Base-by-base conservation (phyloP, 768 basidiomycete species). In the Kwoniella mangroviensis region DNA sequence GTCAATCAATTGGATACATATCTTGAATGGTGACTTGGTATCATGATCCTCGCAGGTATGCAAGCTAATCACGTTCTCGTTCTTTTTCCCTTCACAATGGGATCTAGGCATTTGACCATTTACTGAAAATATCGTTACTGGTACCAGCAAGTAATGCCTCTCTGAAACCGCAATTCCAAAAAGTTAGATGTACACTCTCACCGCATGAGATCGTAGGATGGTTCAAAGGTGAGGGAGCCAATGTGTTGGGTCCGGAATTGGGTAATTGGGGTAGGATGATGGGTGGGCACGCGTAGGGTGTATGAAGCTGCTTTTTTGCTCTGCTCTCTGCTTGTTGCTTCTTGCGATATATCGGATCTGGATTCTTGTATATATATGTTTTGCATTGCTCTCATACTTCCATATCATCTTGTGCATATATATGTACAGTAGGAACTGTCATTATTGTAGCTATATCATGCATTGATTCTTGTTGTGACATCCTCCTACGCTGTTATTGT, bases 61-160 rank as follows among this genome's bases (percentile, higher is more conserved):
- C 26, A 28, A 28, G 26, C 26, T 28, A 28, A 28, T 28, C 26
- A 2, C 26, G 26, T 28, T 28, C 26, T 28, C 26, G 26, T 4
- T 28, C 26, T 28, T 28, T 28, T 28, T 4, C 26, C 26, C 4
- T 28, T 28, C 26, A n/a, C 26, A 28, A 28, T 28, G 26, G 26
- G 26, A 28, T 28, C 4, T 71, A 97, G 94, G 90, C 90, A 11
- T 97, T 92, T 77, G 91, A 95, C 76, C 84, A 86, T 17, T 86
- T 98, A 49, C 81, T 89, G 15, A 81, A 85, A 0, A 82, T 86
- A 1, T 86, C 84, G 21, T 85, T 92, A 58, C 90, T 96, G 72
- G 80, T 87, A 21, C 82, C 87, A 19, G 84, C 86, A 0, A 70
- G 85, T 3, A 87, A 56, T 19, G 63, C 76, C 5, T 75, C 68